Conservation (phyloP, 108 stramenopile species). For the Pseudonitzschia delicatissima region DNA sequence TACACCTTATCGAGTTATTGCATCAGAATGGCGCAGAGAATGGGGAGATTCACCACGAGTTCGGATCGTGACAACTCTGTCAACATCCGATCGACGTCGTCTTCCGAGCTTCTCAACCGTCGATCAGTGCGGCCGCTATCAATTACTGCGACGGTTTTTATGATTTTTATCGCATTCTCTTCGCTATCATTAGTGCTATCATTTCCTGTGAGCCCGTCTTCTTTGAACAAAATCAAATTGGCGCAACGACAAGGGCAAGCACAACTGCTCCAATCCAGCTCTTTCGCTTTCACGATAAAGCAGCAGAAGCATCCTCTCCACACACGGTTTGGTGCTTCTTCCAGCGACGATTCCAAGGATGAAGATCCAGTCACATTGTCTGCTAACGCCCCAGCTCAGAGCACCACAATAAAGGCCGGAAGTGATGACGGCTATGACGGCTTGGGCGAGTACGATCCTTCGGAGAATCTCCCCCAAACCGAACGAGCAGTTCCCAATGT, state of each 20-base stretch:
- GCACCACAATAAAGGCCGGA: too few species aligned
- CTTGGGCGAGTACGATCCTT: slow-evolving; percentile 46
- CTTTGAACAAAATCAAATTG: not conserved
- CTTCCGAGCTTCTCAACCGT: not conserved
- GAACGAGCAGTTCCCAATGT: slow-evolving; percentile 35
- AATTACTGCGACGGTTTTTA: not conserved
- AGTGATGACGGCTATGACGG: slow-evolving; percentile 23
- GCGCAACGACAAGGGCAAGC: too few species aligned
- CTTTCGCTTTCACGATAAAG: too few species aligned
- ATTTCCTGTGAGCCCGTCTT: not conserved
- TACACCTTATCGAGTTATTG: too few species aligned
- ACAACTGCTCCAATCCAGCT: too few species aligned
- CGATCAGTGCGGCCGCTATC: not conserved
- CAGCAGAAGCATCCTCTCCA: too few species aligned
- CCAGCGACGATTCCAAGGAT: too few species aligned
- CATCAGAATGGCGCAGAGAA: not conserved
- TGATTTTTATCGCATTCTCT: not conserved
- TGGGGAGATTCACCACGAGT: not conserved
- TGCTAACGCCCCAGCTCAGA: too few species aligned
- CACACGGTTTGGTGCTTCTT: too few species aligned
- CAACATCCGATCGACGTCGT: slow-evolving; percentile 2
- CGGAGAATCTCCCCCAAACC: slow-evolving; percentile 18
- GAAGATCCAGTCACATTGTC: too few species aligned
- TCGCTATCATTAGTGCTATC: not conserved
- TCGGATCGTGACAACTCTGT: slow-evolving; percentile 1